A percentile compares a stretch with the other conserved stretches of the same genome.
Evolutionary conservation across 164 flowering plant species (phyloP).

Genomic region (Warburgia ugandensis): DNA sequence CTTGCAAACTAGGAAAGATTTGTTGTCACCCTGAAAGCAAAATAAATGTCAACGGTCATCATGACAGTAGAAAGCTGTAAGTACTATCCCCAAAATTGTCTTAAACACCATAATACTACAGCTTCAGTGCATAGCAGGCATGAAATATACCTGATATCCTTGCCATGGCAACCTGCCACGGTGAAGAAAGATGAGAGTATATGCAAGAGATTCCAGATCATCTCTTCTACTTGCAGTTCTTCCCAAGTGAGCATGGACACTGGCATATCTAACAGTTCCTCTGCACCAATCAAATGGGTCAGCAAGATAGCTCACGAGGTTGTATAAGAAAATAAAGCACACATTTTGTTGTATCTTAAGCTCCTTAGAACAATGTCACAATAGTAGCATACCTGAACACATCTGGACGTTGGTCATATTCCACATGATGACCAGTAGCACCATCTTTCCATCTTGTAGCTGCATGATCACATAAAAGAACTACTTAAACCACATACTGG

Average conservation of each 20-base stretch:
- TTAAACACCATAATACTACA: not conserved
- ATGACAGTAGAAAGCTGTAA: not conserved
- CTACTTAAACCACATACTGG: not conserved
- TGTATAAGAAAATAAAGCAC: too few relatives aligned
- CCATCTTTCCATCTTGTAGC: constrained; percentile 86
- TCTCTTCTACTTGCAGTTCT: constrained; percentile 95
- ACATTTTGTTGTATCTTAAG: too few relatives aligned
- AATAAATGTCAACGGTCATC: constrained; percentile 2
- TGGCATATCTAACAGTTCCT: constrained; percentile 90
- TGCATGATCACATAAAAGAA: constrained; percentile 20
- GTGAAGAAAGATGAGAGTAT: constrained; percentile 76
- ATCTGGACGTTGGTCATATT: constrained; percentile 93
- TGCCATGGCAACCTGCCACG: constrained; percentile 89
- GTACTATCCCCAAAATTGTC: not conserved
- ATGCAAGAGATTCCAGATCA: constrained; percentile 94
- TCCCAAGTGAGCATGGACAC: constrained; percentile 92
- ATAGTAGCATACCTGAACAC: constrained; percentile 72
- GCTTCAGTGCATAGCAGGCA: not conserved
- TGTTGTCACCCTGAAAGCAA: constrained; percentile 69
- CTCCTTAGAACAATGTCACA: too few relatives aligned
- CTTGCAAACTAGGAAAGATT: constrained; percentile 82
- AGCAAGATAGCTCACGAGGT: constrained; percentile 6
- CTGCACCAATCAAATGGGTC: constrained; percentile 23
- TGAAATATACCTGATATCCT: constrained; percentile 69
- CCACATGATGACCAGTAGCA: constrained; percentile 67